Conservation (phyloP, 192 early-diverging fungal genomes). For the Backusella mclennaniae region DNA sequence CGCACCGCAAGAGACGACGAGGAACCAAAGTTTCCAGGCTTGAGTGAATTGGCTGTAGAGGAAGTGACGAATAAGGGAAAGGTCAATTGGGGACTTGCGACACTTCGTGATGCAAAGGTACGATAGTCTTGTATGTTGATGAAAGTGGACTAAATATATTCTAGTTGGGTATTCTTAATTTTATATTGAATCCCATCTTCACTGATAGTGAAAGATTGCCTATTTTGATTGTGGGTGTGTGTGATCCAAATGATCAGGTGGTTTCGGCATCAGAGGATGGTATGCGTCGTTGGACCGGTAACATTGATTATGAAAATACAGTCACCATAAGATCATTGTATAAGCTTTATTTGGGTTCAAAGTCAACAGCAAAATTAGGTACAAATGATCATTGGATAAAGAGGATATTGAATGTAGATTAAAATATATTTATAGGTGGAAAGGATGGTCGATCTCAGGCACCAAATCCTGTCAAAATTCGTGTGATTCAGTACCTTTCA, state of each 20-base stretch:
- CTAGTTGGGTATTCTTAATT: slow-evolving; percentile 44
- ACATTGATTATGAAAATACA: slow-evolving; percentile 69
- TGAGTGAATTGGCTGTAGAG: slow-evolving; percentile 50
- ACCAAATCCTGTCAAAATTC: slow-evolving; percentile 56
- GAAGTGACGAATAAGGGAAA: slow-evolving; percentile 75
- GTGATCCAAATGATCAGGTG: slow-evolving; percentile 72
- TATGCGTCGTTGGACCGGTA: slow-evolving; percentile 57
- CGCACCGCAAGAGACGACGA: slow-evolving; percentile 19
- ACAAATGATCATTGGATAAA: background rate
- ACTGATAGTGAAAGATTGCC: slow-evolving; percentile 56
- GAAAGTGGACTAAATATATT: slow-evolving; percentile 26
- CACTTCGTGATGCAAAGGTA: slow-evolving; percentile 34
- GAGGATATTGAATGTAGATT: background rate
- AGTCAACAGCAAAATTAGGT: slow-evolving; percentile 8
- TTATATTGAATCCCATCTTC: slow-evolving; percentile 37
- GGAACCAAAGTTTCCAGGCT: slow-evolving; percentile 44
- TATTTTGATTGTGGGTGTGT: slow-evolving; percentile 56
- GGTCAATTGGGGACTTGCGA: slow-evolving; percentile 55
- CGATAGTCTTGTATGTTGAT: background rate
- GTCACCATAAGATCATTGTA: slow-evolving; percentile 36
- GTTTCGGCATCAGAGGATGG: slow-evolving; percentile 78
- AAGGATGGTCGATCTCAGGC: slow-evolving; percentile 35
- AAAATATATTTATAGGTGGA: background rate
- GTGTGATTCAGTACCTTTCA: slow-evolving; percentile 58
- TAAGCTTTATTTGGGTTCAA: slow-evolving; percentile 35